phyloP scores from a whole-genome alignment of 2,329 filamentous ascomycete species.

The Cladophialophora carrionii region DNA sequence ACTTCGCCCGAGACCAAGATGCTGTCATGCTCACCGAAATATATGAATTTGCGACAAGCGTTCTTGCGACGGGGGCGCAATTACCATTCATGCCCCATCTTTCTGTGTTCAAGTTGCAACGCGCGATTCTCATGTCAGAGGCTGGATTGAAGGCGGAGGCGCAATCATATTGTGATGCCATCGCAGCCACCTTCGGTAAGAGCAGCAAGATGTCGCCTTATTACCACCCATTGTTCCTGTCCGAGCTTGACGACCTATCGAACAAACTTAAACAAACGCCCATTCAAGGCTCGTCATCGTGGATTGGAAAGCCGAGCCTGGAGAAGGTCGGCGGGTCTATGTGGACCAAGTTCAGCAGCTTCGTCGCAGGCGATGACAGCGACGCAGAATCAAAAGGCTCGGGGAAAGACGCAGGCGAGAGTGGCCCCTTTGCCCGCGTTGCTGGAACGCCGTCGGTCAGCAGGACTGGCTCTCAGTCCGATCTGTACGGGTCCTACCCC shows the following conservation, averaged over 20 bases:
- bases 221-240: slow-evolving; percentile 74
- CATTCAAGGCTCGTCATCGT: slow-evolving; percentile 77
- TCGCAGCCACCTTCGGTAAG: slow-evolving; percentile 72
- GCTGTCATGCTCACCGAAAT: slow-evolving; percentile 92
- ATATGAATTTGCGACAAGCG: slow-evolving; percentile 84
- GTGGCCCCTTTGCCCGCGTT: slow-evolving; percentile 81
- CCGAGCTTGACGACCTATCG: slow-evolving; percentile 78
- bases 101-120: slow-evolving; percentile 86
- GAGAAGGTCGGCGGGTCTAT: slow-evolving; percentile 91
- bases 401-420: slow-evolving; percentile 62
- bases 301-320: slow-evolving; percentile 94
- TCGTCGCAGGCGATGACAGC: slow-evolving; percentile 87
- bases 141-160: slow-evolving; percentile 81
- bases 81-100: slow-evolving; percentile 74
- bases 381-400: slow-evolving; percentile 64
- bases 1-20: slow-evolving; percentile 79
- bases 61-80: slow-evolving; percentile 59
- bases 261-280: slow-evolving; percentile 83
- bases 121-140: slow-evolving; percentile 82
- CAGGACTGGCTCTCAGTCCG: slow-evolving; percentile 72
- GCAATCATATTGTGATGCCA: slow-evolving; percentile 86
- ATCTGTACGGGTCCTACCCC: slow-evolving; percentile 69
- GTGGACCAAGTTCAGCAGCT: slow-evolving; percentile 93
- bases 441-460: slow-evolving; percentile 75
- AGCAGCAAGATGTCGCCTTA: slow-evolving; percentile 86